phyloP scores from a whole-genome alignment of 352 stramenopile genomes.

The Globisporangium radiosum region DNA sequence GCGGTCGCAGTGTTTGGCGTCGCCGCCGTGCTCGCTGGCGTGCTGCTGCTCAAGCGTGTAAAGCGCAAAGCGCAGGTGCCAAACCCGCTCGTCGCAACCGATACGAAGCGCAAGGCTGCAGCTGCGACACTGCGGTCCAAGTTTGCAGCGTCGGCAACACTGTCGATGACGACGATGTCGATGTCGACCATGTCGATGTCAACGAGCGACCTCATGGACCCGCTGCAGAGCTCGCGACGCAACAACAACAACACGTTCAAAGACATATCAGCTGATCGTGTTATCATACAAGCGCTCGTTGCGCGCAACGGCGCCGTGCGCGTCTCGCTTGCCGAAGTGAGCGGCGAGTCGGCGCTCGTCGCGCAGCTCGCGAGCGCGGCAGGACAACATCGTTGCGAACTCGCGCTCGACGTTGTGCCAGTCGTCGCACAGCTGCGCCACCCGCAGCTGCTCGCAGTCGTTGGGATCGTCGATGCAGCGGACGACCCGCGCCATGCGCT shows the following conservation, averaged over 20 bases:
- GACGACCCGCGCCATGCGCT: conserved; percentile 24
- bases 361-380: conserved; percentile 23
- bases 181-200: conserved; percentile 16
- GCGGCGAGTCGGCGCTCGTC: conserved; percentile 39
- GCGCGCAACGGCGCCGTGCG: conserved; percentile 36
- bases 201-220: conserved; percentile 26
- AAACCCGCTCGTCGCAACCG: conserved; percentile 18
- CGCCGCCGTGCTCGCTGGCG: conserved; percentile 30
- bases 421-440: conserved; percentile 63
- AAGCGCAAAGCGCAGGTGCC: conserved; percentile 39
- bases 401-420: conserved; percentile 43
- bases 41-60: conserved; percentile 51
- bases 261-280: conserved; percentile 35
- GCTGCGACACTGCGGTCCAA: conserved; percentile 17
- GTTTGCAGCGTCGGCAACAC: conserved; percentile 10
- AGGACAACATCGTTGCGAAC: conserved; percentile 55
- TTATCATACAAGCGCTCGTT: conserved; percentile 34
- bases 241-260: conserved; percentile 39
- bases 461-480: conserved; percentile 46
- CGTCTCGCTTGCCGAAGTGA: conserved; percentile 40
- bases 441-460: conserved; percentile 52
- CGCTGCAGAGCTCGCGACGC: conserved; percentile 26
- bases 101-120: conserved; percentile 35
- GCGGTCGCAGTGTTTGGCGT: conserved; percentile 38
- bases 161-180: conserved; percentile 15